A percentile compares a stretch with the other conserved stretches of the same genome.
Evolutionary conservation across 345 rosid species (phyloP).

Genomic region (Sisymbrium irio): DNA sequence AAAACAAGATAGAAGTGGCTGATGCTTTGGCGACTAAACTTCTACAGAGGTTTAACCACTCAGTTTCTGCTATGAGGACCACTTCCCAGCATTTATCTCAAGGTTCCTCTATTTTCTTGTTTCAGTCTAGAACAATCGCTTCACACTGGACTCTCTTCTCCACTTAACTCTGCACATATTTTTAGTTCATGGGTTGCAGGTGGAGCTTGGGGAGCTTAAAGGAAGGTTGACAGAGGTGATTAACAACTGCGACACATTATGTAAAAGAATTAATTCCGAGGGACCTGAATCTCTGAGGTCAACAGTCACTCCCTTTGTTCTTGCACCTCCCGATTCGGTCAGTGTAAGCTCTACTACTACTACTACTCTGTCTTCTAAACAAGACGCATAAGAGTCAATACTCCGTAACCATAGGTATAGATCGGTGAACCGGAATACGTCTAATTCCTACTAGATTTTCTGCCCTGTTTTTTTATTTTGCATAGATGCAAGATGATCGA

Average conservation of each 20-base stretch:
- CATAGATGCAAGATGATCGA: constrained; percentile 5
- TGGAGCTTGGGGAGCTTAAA: constrained; percentile 88
- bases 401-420: background rate
- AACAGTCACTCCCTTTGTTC: constrained; percentile 48
- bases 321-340: constrained; percentile 31
- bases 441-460: background rate
- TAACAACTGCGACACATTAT: constrained; percentile 68
- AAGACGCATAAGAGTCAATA: background rate
- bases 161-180: constrained; percentile 3
- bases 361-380: constrained; percentile 20
- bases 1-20: constrained; percentile 86
- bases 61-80: constrained; percentile 72
- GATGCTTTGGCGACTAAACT: constrained; percentile 94
- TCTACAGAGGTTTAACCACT: constrained; percentile 67
- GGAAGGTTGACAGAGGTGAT: constrained; percentile 88
- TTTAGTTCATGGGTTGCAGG: constrained; percentile 81
- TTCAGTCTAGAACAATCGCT: background rate
- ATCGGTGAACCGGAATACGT: background rate
- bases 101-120: constrained; percentile 39
- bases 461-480: background rate
- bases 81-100: constrained; percentile 75
- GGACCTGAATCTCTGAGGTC: constrained; percentile 78
- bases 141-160: background rate
- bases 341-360: constrained; percentile 13
- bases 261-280: constrained; percentile 70